Percentiles rank a stretch among this genome's conserved stretches.
Evolutionary conservation across 2,329 filamentous ascomycete genomes (phyloP).

Genomic region (Talaromyces albobiverticillius): DNA sequence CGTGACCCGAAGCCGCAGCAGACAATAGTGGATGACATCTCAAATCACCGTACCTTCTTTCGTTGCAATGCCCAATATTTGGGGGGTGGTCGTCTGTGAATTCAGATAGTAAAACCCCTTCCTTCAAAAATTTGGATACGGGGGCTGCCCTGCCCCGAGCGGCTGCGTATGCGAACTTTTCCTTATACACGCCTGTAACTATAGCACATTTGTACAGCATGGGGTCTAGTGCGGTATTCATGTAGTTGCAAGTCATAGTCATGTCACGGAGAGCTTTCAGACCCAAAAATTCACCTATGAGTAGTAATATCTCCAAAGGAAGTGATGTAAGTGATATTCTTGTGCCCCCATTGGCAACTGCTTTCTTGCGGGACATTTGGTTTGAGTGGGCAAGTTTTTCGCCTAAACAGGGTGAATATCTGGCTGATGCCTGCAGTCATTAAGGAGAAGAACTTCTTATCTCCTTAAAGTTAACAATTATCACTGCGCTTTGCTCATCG

Average conservation of each 20-base stretch:
- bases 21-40: constrained; percentile 4
- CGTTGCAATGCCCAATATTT: no score
- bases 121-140: constrained; percentile 4
- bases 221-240: not conserved
- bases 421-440: no score
- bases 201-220: not conserved
- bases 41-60: no score
- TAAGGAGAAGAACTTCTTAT: no score
- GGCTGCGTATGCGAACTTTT: not conserved
- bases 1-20: constrained; percentile 1
- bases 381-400: not conserved
- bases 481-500: constrained; percentile 2
- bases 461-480: no score
- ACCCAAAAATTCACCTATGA: not conserved
- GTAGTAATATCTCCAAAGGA: not conserved
- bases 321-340: constrained; percentile 4
- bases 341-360: no score
- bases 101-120: not conserved
- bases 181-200: not conserved
- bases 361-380: not conserved
- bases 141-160: not conserved
- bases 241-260: not conserved
- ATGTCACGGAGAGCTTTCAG: not conserved
- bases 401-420: not conserved
- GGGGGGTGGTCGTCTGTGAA: no score